These are phyloP conservation scores for Lindgomyces ingoldianus DNA, from an alignment of 495 filamentous ascomycete species.

Conservation along the genomic window DNA sequence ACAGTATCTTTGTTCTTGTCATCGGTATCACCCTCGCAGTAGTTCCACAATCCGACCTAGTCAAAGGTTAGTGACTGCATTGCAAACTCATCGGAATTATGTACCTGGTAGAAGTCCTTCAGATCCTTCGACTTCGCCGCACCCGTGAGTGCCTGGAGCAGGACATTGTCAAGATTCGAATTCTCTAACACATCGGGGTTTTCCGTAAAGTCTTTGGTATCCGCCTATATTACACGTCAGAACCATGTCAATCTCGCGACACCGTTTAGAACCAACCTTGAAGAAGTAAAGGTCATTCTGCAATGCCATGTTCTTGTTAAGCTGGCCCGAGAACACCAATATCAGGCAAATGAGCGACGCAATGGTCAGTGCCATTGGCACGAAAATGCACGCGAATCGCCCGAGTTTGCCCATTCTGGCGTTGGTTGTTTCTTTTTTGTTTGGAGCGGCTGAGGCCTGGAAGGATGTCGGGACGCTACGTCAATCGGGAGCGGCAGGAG, in stretches of 20 bases:
- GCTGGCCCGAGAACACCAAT: slow-evolving; percentile 70
- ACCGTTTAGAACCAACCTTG: slow-evolving; percentile 50
- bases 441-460: not conserved
- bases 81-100: too few relatives aligned
- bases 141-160: slow-evolving; percentile 39
- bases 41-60: slow-evolving; percentile 86
- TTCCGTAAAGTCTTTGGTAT: slow-evolving; percentile 38
- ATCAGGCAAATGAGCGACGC: slow-evolving; percentile 71
- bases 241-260: not conserved
- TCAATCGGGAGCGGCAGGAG: not conserved
- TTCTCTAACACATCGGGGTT: slow-evolving; percentile 13
- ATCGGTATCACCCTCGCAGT: slow-evolving; percentile 66
- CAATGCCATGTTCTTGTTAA: slow-evolving; percentile 58
- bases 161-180: slow-evolving; percentile 36
- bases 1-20: slow-evolving; percentile 53
- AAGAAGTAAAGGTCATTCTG: slow-evolving; percentile 68
- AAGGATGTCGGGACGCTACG: not conserved
- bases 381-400: slow-evolving; percentile 76
- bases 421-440: slow-evolving; percentile 5
- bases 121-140: slow-evolving; percentile 48
- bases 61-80: too few relatives aligned
- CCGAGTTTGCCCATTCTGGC: slow-evolving; percentile 69
- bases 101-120: slow-evolving; percentile 74
- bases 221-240: slow-evolving; percentile 35
- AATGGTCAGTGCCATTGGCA: slow-evolving; percentile 74